These are phyloP conservation scores for Solanum rostratum DNA, from an alignment of 257 asterid species.

Conservation along the genomic window DNA sequence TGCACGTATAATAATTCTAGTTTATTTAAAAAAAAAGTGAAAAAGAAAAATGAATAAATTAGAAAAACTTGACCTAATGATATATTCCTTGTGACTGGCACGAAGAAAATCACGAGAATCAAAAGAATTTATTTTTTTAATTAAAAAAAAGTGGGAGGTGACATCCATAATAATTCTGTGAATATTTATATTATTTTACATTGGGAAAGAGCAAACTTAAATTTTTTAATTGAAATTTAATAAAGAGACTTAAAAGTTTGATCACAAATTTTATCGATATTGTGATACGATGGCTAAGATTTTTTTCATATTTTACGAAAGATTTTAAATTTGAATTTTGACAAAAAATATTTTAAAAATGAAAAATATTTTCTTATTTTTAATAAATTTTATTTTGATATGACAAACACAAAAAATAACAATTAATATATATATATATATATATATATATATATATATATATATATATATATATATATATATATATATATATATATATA, in stretches of 20 bases:
- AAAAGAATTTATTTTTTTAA: not conserved
- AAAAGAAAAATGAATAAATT: too few relatives aligned
- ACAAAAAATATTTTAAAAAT: fast-evolving
- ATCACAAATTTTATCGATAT: fast-evolving
- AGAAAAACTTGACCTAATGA: not conserved
- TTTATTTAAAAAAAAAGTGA: not conserved
- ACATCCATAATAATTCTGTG: not conserved
- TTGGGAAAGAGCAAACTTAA: not conserved
- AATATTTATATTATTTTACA: not conserved
- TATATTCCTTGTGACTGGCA: not conserved
- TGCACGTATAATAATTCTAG: too few relatives aligned
- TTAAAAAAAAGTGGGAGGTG: not conserved
- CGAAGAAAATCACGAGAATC: not conserved
- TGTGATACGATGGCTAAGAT: fast-evolving
- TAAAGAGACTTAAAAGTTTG: not conserved
- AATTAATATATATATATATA: too few relatives aligned
- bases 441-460: too few relatives aligned
- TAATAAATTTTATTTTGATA: too few relatives aligned
- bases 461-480: too few relatives aligned
- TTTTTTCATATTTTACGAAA: not conserved
- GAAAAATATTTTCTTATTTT: too few relatives aligned
- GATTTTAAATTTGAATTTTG: too few relatives aligned
- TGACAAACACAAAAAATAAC: too few relatives aligned
- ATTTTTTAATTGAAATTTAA: not conserved
- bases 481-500: too few relatives aligned